Evolutionary conservation across 2,329 filamentous ascomycete species (phyloP).

Genomic region (Ceratocystis smalleyi): DNA sequence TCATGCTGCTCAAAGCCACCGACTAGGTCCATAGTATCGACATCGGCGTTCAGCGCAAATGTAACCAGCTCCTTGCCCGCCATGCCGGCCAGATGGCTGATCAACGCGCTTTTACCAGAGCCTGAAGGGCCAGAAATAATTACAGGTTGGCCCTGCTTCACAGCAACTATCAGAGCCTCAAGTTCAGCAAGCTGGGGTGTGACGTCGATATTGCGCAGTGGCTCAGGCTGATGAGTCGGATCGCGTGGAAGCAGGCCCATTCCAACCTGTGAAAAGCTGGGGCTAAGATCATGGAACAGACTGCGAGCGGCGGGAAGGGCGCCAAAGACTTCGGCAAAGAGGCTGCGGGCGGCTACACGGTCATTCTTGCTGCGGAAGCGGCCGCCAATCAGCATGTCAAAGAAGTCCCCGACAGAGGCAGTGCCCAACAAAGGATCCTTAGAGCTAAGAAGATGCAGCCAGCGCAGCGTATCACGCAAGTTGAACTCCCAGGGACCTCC

Average conservation of each 20-base stretch:
- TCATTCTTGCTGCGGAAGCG: constrained; percentile 66
- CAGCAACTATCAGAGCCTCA: constrained; percentile 74
- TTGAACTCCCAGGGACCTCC: constrained; percentile 93
- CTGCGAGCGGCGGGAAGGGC: constrained; percentile 39
- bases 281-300: constrained; percentile 55
- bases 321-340: constrained; percentile 54
- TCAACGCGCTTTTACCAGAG: constrained; percentile 67
- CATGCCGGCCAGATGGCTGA: constrained; percentile 66
- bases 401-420: constrained; percentile 52
- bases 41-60: constrained; percentile 83
- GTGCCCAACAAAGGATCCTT: constrained; percentile 21
- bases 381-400: constrained; percentile 70
- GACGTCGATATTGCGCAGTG: constrained; percentile 35
- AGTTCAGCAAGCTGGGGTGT: constrained; percentile 51
- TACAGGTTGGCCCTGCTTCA: constrained; percentile 75
- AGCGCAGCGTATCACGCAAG: constrained; percentile 74
- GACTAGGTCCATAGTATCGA: constrained; percentile 93
- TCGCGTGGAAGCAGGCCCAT: constrained; percentile 55
- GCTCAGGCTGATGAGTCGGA: constrained; percentile 33
- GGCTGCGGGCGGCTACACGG: constrained; percentile 43
- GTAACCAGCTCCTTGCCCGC: constrained; percentile 63
- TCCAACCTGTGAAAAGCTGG: constrained; percentile 59
- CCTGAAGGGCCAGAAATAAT: constrained; percentile 77
- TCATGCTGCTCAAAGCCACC: constrained; percentile 95
- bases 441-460: constrained; percentile 58